Conservation (phyloP, 805 yeast genomes). For the Nakazawaea populi region DNA sequence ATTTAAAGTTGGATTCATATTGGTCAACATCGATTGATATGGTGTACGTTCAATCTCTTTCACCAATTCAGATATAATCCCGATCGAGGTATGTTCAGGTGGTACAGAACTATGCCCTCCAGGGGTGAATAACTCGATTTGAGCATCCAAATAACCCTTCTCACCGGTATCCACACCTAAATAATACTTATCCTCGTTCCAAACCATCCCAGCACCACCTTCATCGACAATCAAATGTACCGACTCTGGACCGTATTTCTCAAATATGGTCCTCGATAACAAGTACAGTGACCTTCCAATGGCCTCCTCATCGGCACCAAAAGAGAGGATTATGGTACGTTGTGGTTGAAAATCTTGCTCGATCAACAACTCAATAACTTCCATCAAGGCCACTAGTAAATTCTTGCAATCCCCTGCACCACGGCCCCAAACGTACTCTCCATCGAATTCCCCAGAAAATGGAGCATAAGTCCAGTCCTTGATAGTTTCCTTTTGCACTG, state of each 20-base stretch:
- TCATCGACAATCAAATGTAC: constrained; percentile 66
- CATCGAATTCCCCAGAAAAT: constrained; percentile 57
- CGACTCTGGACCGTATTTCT: constrained; percentile 52
- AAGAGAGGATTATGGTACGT: constrained; percentile 55
- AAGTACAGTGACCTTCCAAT: constrained; percentile 58
- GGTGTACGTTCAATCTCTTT: constrained; percentile 49
- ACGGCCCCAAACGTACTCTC: constrained; percentile 61
- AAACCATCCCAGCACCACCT: constrained; percentile 40
- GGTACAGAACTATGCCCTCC: constrained; percentile 86
- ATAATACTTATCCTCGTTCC: constrained; percentile 38
- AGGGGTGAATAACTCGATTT: constrained; percentile 45
- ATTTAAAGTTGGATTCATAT: constrained; percentile 51
- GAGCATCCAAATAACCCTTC: constrained; percentile 44
- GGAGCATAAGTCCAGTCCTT: constrained; percentile 63
- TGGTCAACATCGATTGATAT: constrained; percentile 38
- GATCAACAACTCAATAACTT: constrained; percentile 53
- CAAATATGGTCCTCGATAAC: constrained; percentile 39
- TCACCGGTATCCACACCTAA: constrained; percentile 56
- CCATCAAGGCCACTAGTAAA: constrained; percentile 55
- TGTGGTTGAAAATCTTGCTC: constrained; percentile 47
- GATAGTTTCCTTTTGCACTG: constrained; percentile 55
- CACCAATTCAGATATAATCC: constrained; percentile 56
- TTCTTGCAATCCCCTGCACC: constrained; percentile 73
- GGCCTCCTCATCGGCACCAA: constrained; percentile 77
- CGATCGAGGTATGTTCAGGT: constrained; percentile 73